phyloP scores from a whole-genome alignment of 495 filamentous ascomycete species.

The Sporormia fimetaria region DNA sequence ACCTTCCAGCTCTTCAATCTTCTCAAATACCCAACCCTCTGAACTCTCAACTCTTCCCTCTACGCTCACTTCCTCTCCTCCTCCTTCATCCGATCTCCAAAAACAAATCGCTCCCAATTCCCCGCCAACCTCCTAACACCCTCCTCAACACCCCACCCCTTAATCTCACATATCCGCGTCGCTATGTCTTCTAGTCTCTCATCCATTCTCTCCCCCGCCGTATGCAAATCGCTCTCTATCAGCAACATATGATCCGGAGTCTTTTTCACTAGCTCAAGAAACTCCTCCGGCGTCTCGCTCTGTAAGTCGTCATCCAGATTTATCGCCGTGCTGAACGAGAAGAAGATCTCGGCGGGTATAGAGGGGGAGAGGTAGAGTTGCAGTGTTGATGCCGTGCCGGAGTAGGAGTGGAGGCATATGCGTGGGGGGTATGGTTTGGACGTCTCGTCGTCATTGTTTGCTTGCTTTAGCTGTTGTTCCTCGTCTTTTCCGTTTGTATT shows the following conservation, averaged over 20 bases:
- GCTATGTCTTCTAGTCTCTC: constrained; percentile 58
- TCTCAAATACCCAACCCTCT: no score
- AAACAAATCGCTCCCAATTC: constrained; percentile 77
- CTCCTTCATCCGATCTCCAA: no score
- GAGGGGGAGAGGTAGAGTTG: constrained; percentile 66
- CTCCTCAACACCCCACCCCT: constrained; percentile 62
- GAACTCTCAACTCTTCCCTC: no score
- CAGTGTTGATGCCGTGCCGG: constrained; percentile 62
- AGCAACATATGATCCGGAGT: constrained; percentile 70
- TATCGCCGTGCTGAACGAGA: constrained; percentile 77
- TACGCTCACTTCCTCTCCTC: no score
- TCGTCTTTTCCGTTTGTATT: not conserved
- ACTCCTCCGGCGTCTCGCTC: constrained; percentile 41
- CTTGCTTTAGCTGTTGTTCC: constrained; percentile 5
- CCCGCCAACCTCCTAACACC: constrained; percentile 56
- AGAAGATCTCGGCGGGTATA: constrained; percentile 68
- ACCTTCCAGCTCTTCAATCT: no score
- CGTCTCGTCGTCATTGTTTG: constrained; percentile 28
- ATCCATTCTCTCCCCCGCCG: constrained; percentile 77
- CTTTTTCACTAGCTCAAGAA: constrained; percentile 54
- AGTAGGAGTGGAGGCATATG: constrained; percentile 90
- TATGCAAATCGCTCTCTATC: constrained; percentile 84
- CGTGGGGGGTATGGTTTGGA: constrained; percentile 68
- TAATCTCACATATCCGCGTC: constrained; percentile 60
- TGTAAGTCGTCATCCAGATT: constrained; percentile 47